Base-by-base conservation (phyloP, 2,329 filamentous ascomycete genomes). In the Cladosporium halotolerans region DNA sequence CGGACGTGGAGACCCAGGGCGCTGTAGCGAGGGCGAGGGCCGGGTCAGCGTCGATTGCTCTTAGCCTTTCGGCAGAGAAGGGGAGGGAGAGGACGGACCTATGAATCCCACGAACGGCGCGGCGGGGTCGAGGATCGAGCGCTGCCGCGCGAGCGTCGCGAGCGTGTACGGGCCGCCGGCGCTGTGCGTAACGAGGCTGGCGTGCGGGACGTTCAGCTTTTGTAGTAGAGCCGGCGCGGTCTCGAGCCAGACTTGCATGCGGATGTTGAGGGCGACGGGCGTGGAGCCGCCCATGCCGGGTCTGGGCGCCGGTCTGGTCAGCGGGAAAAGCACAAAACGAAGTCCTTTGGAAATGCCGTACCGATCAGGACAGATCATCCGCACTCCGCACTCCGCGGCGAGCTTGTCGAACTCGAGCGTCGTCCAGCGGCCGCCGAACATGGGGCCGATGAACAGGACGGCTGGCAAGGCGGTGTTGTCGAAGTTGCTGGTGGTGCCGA, bases 211-310 rank as follows among this genome's bases (percentile, higher is more conserved):
- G 0, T 61, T 45, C 4, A 77, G 64, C 40, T 65, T 54, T 4
- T 60, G 36, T 5, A 77, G 62, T 0, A 77, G 60, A 4, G 55
- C 57, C 14, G 73, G 72, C 1, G 76, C 62, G 1, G 68, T 66
- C 56, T 76, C 72, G 19, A 74, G 61, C 68, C 71, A 77, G 16
- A 65, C 60, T 4, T 61, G 41, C 13, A 76, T 61, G 3, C 75
- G 66, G 11, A 67, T 45, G 9, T 63, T 45, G 5, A 75, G 55
- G 1, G 63, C 55, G 0, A 76, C 72, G 2, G 64, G 58, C 0
- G 71, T 73, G 10, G 73, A 74, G 34, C 66, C 71, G 16, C 76
- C 75, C 53, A 76, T 68, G n/a, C 68, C 72, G 11, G 73, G 71
- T 57, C 74, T 74, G 19, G 16, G 11, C 3, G 13, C 19, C 36